Evolutionary conservation across 1,284 basidiomycete genomes (phyloP), one percentile per base, ranked within the genome.

Genomic region (Apiotrichum porosum): DNA sequence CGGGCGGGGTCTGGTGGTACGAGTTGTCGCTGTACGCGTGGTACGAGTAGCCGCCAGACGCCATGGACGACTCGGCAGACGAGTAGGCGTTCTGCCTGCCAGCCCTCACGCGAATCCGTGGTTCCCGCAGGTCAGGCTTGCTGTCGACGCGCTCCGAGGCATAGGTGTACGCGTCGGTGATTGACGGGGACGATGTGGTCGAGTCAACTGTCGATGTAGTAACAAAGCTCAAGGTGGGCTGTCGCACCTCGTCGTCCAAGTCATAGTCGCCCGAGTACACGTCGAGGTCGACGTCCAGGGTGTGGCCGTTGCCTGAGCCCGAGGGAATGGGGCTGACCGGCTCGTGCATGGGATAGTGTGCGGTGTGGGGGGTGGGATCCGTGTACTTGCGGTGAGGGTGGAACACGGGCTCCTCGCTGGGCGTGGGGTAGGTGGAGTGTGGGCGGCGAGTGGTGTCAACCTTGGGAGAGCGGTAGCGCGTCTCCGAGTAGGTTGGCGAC

Each of bases 131-230:
- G 21, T 43, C 47, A 8, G 41, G 44, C 49, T 66, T 66, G 13
- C 36, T 55, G 13, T 61, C 60, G 4, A 43, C 24, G 28, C 49
- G 37, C 17, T 61, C 60, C 14, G 58, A 38, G 32, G 49, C 56
- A 44, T 58, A 63, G 4, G 60, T 60, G 51, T 66, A 66, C 1
- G 55, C 54, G 1, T 49, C 60, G 12, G 57, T 58, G 23, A 64
- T 65, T 9, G 62, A 61, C 4, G 68, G 65, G 8, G 68, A 66
- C 26, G 62, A 54, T 4, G 65, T 60, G 5, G 62, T 67, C 26
- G 69, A 71, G 22, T 69, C 66, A 43, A 48, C 51, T 0, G 70
- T 71, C 14, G 70, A 72, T 14, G 66, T 61, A 3, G 70, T 72
- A 19, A 66, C 62, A 45, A 71, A 68, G 48, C 70, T 72, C 40